Conservation (phyloP, 2,329 filamentous ascomycete genomes). For the Ophiostoma tasmaniense region DNA sequence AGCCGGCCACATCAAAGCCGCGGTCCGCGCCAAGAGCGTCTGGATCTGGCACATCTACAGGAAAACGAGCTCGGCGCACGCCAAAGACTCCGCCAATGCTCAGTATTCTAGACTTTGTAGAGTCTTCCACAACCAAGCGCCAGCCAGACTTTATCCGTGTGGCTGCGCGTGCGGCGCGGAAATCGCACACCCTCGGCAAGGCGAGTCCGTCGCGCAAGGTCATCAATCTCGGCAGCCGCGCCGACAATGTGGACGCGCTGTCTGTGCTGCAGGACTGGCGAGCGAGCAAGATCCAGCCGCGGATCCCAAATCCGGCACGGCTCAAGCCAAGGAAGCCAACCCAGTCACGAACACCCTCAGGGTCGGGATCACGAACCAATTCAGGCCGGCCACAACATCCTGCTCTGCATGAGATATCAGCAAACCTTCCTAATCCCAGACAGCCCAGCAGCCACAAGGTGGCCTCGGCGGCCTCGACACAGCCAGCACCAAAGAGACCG, state of each 20-base stretch:
- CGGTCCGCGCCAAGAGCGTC: neutral
- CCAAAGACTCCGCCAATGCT: slow-evolving; percentile 36
- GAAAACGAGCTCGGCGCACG: neutral
- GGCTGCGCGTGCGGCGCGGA: slow-evolving; percentile 49
- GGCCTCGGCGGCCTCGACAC: neutral
- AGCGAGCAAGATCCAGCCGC: slow-evolving; percentile 41
- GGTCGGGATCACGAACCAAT: neutral
- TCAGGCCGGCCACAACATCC: neutral
- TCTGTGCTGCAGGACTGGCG: slow-evolving; percentile 48
- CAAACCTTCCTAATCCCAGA: slow-evolving; percentile 1
- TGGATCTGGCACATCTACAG: neutral
- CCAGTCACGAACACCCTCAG: neutral
- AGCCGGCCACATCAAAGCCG: neutral
- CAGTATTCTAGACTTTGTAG: slow-evolving; percentile 53
- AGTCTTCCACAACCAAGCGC: slow-evolving; percentile 22
- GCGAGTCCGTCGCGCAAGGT: slow-evolving; percentile 46
- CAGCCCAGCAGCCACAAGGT: neutral
- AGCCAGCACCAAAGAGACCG: neutral
- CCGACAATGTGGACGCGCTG: slow-evolving; percentile 50
- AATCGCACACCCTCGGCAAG: slow-evolving; percentile 40
- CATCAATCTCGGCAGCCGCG: slow-evolving; percentile 53
- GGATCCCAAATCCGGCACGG: slow-evolving; percentile 1
- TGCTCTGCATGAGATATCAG: slow-evolving; percentile 14
- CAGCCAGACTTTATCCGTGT: slow-evolving; percentile 51
- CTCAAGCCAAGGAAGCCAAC: neutral